Percentiles rank a stretch among this genome's conserved stretches.
Evolutionary conservation across 768 basidiomycete genomes (phyloP).

Genomic region (Calvatia gigantea): DNA sequence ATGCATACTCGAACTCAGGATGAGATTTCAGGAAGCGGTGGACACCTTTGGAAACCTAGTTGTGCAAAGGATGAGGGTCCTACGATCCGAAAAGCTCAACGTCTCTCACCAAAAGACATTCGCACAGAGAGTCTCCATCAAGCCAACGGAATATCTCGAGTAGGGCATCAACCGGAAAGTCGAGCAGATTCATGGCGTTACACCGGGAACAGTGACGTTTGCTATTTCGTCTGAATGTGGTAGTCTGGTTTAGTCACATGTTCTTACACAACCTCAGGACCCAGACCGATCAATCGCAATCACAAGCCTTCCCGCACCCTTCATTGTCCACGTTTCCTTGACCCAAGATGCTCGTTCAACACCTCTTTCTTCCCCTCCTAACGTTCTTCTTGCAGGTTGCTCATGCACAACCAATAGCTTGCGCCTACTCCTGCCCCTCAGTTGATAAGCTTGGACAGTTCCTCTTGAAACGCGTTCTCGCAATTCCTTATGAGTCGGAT

Average conservation of each 20-base stretch:
- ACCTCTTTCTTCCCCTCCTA: neutral
- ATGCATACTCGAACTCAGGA: constrained; percentile 6
- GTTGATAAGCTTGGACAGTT: neutral
- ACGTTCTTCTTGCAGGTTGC: neutral
- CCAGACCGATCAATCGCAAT: too few relatives aligned
- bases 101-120: neutral
- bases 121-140: neutral
- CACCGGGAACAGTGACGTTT: neutral
- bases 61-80: neutral
- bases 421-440: constrained; percentile 2
- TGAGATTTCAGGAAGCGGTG: neutral
- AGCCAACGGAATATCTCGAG: constrained; percentile 5
- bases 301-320: too few relatives aligned
- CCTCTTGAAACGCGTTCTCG: constrained; percentile 1
- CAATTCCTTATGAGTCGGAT: constrained; percentile 5
- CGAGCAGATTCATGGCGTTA: neutral
- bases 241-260: neutral
- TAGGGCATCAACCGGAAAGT: constrained; percentile 4
- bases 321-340: too few relatives aligned
- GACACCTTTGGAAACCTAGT: constrained; percentile 3
- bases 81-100: neutral
- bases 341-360: neutral
- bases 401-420: neutral
- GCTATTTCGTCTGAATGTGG: neutral
- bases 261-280: neutral